Evolutionary conservation across 805 yeast genomes (phyloP).

Genomic region (Spathaspora sp.): DNA sequence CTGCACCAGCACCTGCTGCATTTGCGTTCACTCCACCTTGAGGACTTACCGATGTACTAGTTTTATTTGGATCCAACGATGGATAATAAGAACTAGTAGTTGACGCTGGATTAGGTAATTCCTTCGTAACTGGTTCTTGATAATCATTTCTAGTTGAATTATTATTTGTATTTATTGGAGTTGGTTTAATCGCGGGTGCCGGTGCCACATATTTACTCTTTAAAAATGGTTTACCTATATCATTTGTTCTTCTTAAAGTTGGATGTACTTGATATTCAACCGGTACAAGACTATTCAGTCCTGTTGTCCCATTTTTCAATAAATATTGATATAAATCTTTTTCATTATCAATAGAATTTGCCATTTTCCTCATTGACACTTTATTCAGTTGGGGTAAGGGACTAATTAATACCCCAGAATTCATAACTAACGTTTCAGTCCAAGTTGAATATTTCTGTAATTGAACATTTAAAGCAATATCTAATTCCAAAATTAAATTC

Average conservation of each 20-base stretch:
- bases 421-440: slow-evolving; percentile 77
- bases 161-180: not conserved
- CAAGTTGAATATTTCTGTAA: slow-evolving; percentile 85
- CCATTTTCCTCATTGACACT: slow-evolving; percentile 72
- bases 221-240: slow-evolving; percentile 8
- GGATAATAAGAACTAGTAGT: not conserved
- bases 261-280: slow-evolving; percentile 73
- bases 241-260: slow-evolving; percentile 36
- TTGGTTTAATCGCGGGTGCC: not conserved
- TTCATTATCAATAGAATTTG: slow-evolving; percentile 78
- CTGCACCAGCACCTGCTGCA: too few species aligned
- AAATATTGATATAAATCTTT: slow-evolving; percentile 73
- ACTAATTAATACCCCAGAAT: slow-evolving; percentile 76
- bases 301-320: slow-evolving; percentile 36
- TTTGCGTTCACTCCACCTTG: too few species aligned
- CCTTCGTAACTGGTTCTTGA: not conserved
- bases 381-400: slow-evolving; percentile 54
- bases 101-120: not conserved
- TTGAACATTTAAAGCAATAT: slow-evolving; percentile 85
- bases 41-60: not conserved
- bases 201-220: slow-evolving; percentile 1
- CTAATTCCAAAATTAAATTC: slow-evolving; percentile 79
- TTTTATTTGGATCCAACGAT: not conserved
- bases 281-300: slow-evolving; percentile 22
- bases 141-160: not conserved